Conservation (phyloP, 2,329 filamentous ascomycete genomes). For the Diaporthe longicolla region DNA sequence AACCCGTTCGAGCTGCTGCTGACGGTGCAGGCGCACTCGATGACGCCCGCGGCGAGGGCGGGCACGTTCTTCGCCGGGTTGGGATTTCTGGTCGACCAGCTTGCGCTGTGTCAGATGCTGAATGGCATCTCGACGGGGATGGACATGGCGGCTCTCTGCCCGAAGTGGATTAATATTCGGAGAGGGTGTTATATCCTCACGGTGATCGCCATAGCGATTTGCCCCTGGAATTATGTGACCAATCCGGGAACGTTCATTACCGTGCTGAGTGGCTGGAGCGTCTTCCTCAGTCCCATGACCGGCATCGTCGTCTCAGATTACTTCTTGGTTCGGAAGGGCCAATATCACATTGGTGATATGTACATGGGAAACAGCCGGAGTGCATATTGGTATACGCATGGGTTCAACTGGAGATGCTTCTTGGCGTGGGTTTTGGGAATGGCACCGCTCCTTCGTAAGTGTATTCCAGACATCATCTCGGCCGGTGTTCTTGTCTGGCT, state of each 20-base stretch:
- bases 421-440: slow-evolving; percentile 57
- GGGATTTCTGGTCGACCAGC: slow-evolving; percentile 52
- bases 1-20: slow-evolving; percentile 56
- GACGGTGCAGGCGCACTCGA: slow-evolving; percentile 51
- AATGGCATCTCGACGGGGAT: slow-evolving; percentile 55
- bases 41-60: slow-evolving; percentile 49
- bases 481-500: too few relatives aligned
- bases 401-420: slow-evolving; percentile 61
- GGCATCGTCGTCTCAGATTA: slow-evolving; percentile 63
- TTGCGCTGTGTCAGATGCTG: slow-evolving; percentile 50
- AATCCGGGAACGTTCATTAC: slow-evolving; percentile 59
- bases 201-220: slow-evolving; percentile 56
- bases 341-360: slow-evolving; percentile 60
- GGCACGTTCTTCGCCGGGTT: slow-evolving; percentile 56
- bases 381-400: slow-evolving; percentile 60
- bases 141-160: slow-evolving; percentile 62
- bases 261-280: slow-evolving; percentile 50
- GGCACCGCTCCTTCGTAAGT: slow-evolving; percentile 50
- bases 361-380: slow-evolving; percentile 54
- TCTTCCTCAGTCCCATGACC: slow-evolving; percentile 64
- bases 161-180: slow-evolving; percentile 63
- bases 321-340: slow-evolving; percentile 56
- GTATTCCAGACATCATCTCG: neutral
- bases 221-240: slow-evolving; percentile 59
- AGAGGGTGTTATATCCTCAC: slow-evolving; percentile 60